phyloP scores from a whole-genome alignment of 2,329 filamentous ascomycete genomes.

The Teratosphaeria zuluensis region DNA sequence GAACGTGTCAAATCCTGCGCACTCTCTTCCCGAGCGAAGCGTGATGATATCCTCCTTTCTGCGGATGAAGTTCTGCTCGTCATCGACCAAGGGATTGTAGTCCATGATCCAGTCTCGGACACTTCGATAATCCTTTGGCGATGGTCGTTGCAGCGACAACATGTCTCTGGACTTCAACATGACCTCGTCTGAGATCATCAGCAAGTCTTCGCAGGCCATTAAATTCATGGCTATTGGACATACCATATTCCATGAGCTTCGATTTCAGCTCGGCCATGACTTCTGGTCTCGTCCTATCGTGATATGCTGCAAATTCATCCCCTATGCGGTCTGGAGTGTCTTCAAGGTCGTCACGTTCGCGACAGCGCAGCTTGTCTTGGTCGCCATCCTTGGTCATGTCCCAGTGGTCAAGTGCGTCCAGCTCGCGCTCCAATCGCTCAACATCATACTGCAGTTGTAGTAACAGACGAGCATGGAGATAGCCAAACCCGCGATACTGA shows the following conservation, averaged over 20 bases:
- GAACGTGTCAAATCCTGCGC: slow-evolving; percentile 31
- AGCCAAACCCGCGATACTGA: slow-evolving; percentile 31
- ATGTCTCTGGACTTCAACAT: slow-evolving; percentile 30
- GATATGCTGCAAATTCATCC: not conserved
- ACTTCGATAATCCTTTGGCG: slow-evolving; percentile 30
- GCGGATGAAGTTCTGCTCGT: slow-evolving; percentile 28
- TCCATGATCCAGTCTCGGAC: slow-evolving; percentile 29
- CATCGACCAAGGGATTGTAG: slow-evolving; percentile 25
- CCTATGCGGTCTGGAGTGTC: slow-evolving; percentile 5
- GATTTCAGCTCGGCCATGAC: slow-evolving; percentile 13
- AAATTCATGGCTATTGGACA: not conserved
- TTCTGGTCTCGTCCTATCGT: slow-evolving; percentile 8
- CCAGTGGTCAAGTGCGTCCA: slow-evolving; percentile 21
- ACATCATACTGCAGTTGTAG: slow-evolving; percentile 31
- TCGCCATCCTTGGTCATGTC: slow-evolving; percentile 7
- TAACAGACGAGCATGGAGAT: slow-evolving; percentile 30
- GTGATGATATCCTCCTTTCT: slow-evolving; percentile 34
- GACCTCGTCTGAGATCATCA: slow-evolving; percentile 22
- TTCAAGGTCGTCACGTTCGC: slow-evolving; percentile 8
- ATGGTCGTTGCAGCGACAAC: slow-evolving; percentile 30
- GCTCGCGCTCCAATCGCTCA: slow-evolving; percentile 26
- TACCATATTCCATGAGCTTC: slow-evolving; percentile 17
- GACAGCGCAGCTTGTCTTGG: slow-evolving; percentile 1
- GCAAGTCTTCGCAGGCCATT: not conserved
- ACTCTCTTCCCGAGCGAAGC: slow-evolving; percentile 30